These are phyloP conservation scores for Blepharisma japonicum DNA, from an alignment of 73 alveolate species.

Conservation along the genomic window DNA sequence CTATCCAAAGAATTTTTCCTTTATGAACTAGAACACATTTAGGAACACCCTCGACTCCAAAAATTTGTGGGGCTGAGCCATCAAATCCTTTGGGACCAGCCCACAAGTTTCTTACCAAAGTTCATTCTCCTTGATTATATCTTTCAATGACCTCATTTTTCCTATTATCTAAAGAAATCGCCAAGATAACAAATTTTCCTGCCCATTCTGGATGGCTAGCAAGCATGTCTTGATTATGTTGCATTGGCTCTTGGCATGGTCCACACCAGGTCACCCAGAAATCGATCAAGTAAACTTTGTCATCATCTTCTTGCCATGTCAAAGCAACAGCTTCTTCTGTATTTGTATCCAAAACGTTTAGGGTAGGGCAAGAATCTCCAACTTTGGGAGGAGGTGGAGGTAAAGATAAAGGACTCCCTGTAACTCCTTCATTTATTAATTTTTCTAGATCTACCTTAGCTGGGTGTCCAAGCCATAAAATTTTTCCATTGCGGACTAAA, in stretches of 20 bases:
- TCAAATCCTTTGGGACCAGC: slow-evolving; percentile 34
- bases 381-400: no score
- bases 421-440: no score
- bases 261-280: slow-evolving; percentile 75
- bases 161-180: slow-evolving; percentile 42
- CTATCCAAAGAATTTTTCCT: slow-evolving; percentile 42
- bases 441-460: no score
- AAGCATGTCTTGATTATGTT: slow-evolving; percentile 59
- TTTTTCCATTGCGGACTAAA: no score
- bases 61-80: slow-evolving; percentile 8
- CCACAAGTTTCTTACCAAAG: slow-evolving; percentile 33
- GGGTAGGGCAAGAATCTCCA: slow-evolving; percentile 27
- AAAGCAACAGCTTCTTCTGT: slow-evolving; percentile 30
- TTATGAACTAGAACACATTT: slow-evolving; percentile 45
- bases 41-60: slow-evolving; percentile 53
- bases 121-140: slow-evolving; percentile 46
- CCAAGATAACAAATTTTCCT: slow-evolving; percentile 44
- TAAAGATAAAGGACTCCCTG: no score
- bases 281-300: slow-evolving; percentile 45
- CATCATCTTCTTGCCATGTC: slow-evolving; percentile 27
- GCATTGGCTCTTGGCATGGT: slow-evolving; percentile 64
- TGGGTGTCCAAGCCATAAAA: no score
- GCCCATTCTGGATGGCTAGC: slow-evolving; percentile 41
- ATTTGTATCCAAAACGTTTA: slow-evolving; percentile 28
- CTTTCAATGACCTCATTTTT: slow-evolving; percentile 32